Conservation (phyloP, 1,284 basidiomycete species). For the Inonotus hispidus region DNA sequence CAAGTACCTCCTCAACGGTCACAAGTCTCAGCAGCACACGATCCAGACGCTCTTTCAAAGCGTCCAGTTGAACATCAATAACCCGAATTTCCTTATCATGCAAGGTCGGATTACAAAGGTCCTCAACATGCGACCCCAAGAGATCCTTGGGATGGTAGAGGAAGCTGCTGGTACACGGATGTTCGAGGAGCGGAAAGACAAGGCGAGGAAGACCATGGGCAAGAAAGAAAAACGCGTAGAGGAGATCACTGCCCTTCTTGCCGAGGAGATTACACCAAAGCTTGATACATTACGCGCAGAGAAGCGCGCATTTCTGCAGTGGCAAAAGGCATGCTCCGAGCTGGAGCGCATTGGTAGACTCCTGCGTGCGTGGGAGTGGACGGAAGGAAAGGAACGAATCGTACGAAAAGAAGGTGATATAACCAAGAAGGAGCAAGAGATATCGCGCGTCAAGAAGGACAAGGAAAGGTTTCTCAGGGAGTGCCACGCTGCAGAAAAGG, state of each 20-base stretch:
- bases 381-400: conserved; percentile 44
- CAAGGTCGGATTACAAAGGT: conserved; percentile 97
- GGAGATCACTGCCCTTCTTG: conserved; percentile 77
- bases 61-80: conserved; percentile 99
- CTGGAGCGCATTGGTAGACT: conserved; percentile 86
- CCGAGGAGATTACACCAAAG: conserved; percentile 94
- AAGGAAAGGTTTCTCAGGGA: conserved; percentile 45
- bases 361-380: conserved; percentile 90
- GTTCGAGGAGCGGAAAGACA: conserved; percentile 99
- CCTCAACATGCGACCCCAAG: conserved; percentile 97
- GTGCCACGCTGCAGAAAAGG: conserved; percentile 48
- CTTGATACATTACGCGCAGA: conserved; percentile 88
- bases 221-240: conserved; percentile 98
- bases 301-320: conserved; percentile 87
- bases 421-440: conserved; percentile 39
- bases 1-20: conserved; percentile 98
- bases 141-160: conserved; percentile 98
- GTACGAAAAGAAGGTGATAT: conserved; percentile 52
- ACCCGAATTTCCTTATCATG: conserved; percentile 99
- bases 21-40: conserved; percentile 85
- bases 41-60: conserved; percentile 96
- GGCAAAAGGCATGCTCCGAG: conserved; percentile 86
- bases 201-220: conserved; percentile 93
- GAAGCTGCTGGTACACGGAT: conserved; percentile 98
- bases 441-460: conserved; percentile 42